These are phyloP conservation scores for Rhizoclosmatium hyalinum DNA, from an alignment of 371 early-diverging fungal genomes.

Conservation along the genomic window DNA sequence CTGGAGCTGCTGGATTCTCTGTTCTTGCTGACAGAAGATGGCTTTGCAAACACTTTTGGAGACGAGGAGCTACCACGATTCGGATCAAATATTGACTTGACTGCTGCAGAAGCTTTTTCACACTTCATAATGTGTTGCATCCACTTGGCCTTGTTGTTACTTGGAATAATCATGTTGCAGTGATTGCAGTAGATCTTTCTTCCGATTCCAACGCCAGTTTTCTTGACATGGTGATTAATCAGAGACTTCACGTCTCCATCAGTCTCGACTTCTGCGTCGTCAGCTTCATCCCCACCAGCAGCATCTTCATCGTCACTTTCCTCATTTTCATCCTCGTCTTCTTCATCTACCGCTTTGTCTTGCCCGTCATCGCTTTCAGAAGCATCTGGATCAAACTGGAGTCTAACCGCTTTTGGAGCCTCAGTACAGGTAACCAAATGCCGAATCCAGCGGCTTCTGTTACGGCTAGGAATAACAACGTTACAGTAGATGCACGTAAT, in stretches of 20 bases:
- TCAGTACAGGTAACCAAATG: background rate
- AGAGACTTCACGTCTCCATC: background rate
- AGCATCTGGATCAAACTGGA: background rate
- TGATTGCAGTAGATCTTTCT: background rate
- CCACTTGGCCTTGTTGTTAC: constrained; percentile 6
- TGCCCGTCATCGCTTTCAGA: background rate
- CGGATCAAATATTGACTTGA: background rate
- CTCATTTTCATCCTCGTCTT: background rate
- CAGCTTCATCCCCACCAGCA: background rate
- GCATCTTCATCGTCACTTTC: background rate
- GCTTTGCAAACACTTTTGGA: no score
- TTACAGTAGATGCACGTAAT: constrained; percentile 7
- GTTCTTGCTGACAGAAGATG: no score
- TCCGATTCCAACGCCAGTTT: background rate
- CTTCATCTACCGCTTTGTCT: background rate
- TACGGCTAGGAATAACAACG: background rate
- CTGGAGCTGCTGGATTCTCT: no score
- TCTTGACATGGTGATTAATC: constrained; percentile 3
- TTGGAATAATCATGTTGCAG: constrained; percentile 1
- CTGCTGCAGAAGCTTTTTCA: background rate
- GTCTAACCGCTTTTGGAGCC: background rate
- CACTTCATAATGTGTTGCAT: background rate
- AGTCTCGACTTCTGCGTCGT: background rate
- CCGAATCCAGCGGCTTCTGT: background rate
- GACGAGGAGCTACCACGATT: background rate